Evolutionary conservation across 352 stramenopile genomes (phyloP), one percentile per base, ranked within the genome.

Genomic region (Globisporangium emineosum): DNA sequence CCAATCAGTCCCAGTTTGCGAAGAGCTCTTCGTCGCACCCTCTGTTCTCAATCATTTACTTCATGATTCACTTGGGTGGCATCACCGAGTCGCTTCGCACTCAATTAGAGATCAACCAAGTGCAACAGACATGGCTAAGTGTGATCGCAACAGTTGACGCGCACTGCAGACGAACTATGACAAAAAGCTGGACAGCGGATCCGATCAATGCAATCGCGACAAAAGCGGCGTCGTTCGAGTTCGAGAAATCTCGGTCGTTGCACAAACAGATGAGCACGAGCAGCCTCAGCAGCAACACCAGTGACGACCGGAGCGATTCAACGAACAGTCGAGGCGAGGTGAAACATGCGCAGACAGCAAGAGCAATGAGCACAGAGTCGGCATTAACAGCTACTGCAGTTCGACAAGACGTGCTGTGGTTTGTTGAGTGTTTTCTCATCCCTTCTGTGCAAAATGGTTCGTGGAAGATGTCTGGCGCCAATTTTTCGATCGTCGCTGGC

Each of bases 1-100:
- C 84, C 1, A 90, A 89, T 33, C 64, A 73, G 42, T 81, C 76
- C 2, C 77, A 86, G 62, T 79, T 90, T 32, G 58, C 62, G 6
- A 77, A 83, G 29, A 73, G 62, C 13, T 81, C 73, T 7, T 90
- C 80, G 21, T 79, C 73, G 15, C 75, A 90, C 57, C 81, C 83
- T 2, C 63, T 86, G 0, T 86, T 77, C 54, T 75, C 81, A 3
- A 74, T 88, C 23, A 71, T 89, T 21, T 77, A 88, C 35, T 81
- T 77, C 30, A 74, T 70, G 23, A 64, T 57, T 21, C n/a, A 59
- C 9, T 21, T 67, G 17, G 53, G 42, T 6, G 63, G 51, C 15
- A 25, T 70, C 9, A 3, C 30, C 9, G 32, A 67, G 7, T 79
- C 71, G 19, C 51, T 80, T n/a, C 57, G 67, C 27, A 52, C 66